A percentile compares a stretch with the other conserved stretches of the same genome.
phyloP scores from a whole-genome alignment of 2,329 filamentous ascomycete species.

The Ceratocystis huliohia region DNA sequence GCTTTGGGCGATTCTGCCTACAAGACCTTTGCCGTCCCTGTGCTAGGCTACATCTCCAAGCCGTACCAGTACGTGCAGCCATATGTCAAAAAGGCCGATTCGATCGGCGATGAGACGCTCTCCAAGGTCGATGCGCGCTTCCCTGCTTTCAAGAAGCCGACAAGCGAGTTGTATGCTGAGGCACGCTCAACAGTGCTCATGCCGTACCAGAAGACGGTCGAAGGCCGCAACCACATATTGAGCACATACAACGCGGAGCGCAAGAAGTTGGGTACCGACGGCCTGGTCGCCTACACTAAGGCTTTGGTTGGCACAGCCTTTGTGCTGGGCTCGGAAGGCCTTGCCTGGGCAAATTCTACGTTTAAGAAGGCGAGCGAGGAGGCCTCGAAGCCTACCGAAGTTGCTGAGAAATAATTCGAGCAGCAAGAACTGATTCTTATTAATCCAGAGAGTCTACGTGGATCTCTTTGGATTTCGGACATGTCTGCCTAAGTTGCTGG shows the following conservation, averaged over 20 bases:
- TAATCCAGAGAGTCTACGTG: no score
- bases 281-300: constrained; percentile 55
- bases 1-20: constrained; percentile 63
- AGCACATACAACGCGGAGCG: constrained; percentile 44
- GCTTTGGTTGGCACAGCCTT: constrained; percentile 56
- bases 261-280: constrained; percentile 52
- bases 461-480: no score
- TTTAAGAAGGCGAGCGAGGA: constrained; percentile 51
- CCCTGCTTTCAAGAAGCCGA: constrained; percentile 63
- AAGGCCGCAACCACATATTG: constrained; percentile 50
- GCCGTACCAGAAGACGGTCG: constrained; percentile 48
- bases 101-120: constrained; percentile 60
- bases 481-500: background rate
- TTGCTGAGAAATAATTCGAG: background rate
- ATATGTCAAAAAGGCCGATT: constrained; percentile 72
- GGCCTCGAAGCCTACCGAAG: background rate
- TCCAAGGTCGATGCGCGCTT: constrained; percentile 56
- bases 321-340: constrained; percentile 51
- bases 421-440: no score
- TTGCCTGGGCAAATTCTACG: constrained; percentile 47
- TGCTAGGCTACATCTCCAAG: constrained; percentile 55
- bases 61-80: constrained; percentile 75
- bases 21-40: constrained; percentile 60
- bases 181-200: constrained; percentile 49
- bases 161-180: constrained; percentile 53